Evolutionary conservation across 148 eudicot genomes (phyloP), one percentile per base, ranked within the genome.

Genomic region (Dysphania ambrosioides): DNA sequence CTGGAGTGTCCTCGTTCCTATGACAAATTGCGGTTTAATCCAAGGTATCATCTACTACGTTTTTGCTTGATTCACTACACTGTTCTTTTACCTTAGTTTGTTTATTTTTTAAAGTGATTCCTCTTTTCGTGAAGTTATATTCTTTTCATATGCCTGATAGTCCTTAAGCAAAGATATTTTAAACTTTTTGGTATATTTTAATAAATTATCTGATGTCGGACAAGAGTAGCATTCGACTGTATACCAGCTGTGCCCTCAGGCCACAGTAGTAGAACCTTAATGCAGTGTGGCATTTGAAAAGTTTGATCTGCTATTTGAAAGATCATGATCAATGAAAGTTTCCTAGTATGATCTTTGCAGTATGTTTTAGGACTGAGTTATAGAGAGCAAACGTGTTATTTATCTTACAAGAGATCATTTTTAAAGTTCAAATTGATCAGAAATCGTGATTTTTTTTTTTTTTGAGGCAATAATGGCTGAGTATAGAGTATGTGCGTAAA

Each of bases 1-100:
- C 70, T 77, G 31, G 93, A 92, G 71, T 95, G 98, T 47, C 98
- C 98, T 30, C 97, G 93, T 40, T 92, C 97, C 42, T 92, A 95
- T 81, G 97, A 95, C 82, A 95, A 90, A 77, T 67, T 92, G 67
- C 89, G 96, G 62, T 79, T 92, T 76, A 83, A 92, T 72, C 96
- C 98, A 38, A 89, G 98, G 98, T 95, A 87, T 71, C 26, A 30
- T 56, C 55, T 42, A 27, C 36, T 78, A 12, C 42, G 11, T 61
- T 9, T 72, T 73, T 8, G 18, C 66, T 23, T 30, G 12, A 2
- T 31, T 11, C 8, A 13, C 8, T 40, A 12, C 15, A 57, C 19
- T n/a, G 62, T 19, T 34, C 27, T 31, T 32, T 1, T 30, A 56
- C 47, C 72, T 6, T 6, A 29, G 16, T 32, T 13, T 38, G 36